Percentiles rank a stretch among this genome's conserved stretches.
These are phyloP conservation scores for Astraeus odoratus DNA, from an alignment of 768 basidiomycete species.

Conservation along the genomic window DNA sequence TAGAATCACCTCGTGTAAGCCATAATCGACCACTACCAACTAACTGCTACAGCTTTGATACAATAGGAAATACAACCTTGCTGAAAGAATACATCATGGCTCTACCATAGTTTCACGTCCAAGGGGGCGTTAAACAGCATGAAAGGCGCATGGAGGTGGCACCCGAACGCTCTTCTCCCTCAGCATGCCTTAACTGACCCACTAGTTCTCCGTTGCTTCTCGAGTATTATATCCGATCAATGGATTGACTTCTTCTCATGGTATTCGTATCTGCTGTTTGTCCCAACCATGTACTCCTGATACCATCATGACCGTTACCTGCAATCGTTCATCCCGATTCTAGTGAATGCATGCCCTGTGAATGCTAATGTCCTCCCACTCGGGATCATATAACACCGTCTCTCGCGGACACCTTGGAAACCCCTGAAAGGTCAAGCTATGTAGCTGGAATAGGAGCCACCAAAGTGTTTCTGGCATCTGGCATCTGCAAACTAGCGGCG, in stretches of 20 bases:
- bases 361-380: constrained; percentile 36
- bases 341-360: constrained; percentile 34
- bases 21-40: background rate
- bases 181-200: constrained; percentile 46
- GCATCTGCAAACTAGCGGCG: constrained; percentile 22
- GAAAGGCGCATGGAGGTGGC: no score
- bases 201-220: constrained; percentile 55
- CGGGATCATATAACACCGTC: constrained; percentile 33
- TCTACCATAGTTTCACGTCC: background rate
- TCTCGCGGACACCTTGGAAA: constrained; percentile 49
- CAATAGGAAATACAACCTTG: background rate
- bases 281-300: constrained; percentile 36
- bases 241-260: constrained; percentile 46
- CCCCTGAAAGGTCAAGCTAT: constrained; percentile 38
- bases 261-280: constrained; percentile 36
- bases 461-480: constrained; percentile 25
- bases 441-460: constrained; percentile 33
- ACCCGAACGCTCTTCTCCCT: constrained; percentile 34
- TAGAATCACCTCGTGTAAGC: constrained; percentile 2
- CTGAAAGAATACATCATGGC: background rate
- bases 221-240: constrained; percentile 43
- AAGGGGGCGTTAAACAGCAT: no score
- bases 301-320: constrained; percentile 11
- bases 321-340: no score
- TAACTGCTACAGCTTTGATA: background rate